A percentile compares a stretch with the other conserved stretches of the same genome.
Evolutionary conservation across 2,329 filamentous ascomycete species (phyloP).

Genomic region (Leptographium radiaticola): DNA sequence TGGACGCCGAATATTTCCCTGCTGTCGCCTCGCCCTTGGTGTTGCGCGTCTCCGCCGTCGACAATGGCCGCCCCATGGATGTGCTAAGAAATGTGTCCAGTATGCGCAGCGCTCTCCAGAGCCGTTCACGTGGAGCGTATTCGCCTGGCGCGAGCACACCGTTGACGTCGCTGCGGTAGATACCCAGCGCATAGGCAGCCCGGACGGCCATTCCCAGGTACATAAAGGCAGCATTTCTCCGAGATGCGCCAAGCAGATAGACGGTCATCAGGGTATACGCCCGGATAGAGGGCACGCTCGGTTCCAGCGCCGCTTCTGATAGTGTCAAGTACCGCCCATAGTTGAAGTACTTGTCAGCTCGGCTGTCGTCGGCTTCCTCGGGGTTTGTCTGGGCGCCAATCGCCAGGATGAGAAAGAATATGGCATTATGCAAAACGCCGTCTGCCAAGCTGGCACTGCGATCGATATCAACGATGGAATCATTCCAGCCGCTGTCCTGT

Average conservation of each 20-base stretch:
- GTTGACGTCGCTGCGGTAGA: slow-evolving; percentile 27
- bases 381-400: slow-evolving; percentile 13
- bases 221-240: slow-evolving; percentile 48
- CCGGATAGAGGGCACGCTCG: slow-evolving; percentile 37
- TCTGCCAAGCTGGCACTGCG: not conserved
- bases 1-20: slow-evolving; percentile 14
- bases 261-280: slow-evolving; percentile 43
- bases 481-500: slow-evolving; percentile 5
- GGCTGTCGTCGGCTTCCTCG: slow-evolving; percentile 4
- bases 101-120: slow-evolving; percentile 21
- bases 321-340: slow-evolving; percentile 24
- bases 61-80: slow-evolving; percentile 19
- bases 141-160: slow-evolving; percentile 16
- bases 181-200: slow-evolving; percentile 41
- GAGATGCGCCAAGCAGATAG: slow-evolving; percentile 45
- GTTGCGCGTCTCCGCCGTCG: slow-evolving; percentile 18
- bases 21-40: slow-evolving; percentile 6
- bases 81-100: slow-evolving; percentile 21
- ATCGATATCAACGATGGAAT: not conserved
- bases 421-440: slow-evolving; percentile 1
- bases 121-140: slow-evolving; percentile 15
- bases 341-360: slow-evolving; percentile 11
- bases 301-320: slow-evolving; percentile 37
- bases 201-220: slow-evolving; percentile 46
- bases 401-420: slow-evolving; percentile 12